phyloP scores from a whole-genome alignment of 108 stramenopile species.

The Cyclotella kingstonii region DNA sequence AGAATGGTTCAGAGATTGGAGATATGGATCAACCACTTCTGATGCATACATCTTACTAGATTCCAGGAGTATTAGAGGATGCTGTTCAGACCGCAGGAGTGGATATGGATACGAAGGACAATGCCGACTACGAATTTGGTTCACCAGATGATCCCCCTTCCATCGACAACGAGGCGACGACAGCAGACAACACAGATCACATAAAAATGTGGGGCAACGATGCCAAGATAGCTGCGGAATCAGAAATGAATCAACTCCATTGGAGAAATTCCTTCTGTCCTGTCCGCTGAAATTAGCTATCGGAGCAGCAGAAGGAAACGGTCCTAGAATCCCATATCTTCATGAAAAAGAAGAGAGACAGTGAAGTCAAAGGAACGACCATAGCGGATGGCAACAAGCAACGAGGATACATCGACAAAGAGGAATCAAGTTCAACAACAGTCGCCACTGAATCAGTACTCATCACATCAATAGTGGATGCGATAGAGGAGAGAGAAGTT shows the following conservation, averaged over 20 bases:
- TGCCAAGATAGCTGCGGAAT: not conserved
- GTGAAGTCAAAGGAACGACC: not conserved
- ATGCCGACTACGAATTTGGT: too few relatives aligned
- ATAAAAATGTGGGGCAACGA: not conserved
- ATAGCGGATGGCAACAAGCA: conserved; percentile 5
- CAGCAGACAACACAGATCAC: too few relatives aligned
- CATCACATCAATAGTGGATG: conserved; percentile 12
- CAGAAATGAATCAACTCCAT: conserved; percentile 2
- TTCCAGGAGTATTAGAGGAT: too few relatives aligned
- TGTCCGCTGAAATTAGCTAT: not conserved
- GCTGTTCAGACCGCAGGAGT: too few relatives aligned
- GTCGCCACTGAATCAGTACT: conserved; percentile 4
- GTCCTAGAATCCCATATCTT: conserved; percentile 3
- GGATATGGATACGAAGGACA: too few relatives aligned
- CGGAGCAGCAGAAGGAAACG: not conserved
- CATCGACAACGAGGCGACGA: too few relatives aligned
- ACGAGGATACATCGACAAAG: not conserved
- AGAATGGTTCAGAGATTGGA: too few relatives aligned
- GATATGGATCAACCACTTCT: too few relatives aligned
- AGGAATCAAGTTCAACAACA: not conserved
- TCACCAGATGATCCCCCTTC: too few relatives aligned
- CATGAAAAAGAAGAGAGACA: not conserved
- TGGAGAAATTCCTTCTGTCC: not conserved
- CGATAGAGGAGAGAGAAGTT: not conserved
- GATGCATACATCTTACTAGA: too few relatives aligned